These are phyloP conservation scores for Fusarium phyllophilum DNA, from an alignment of 2,329 filamentous ascomycete species.

Conservation along the genomic window DNA sequence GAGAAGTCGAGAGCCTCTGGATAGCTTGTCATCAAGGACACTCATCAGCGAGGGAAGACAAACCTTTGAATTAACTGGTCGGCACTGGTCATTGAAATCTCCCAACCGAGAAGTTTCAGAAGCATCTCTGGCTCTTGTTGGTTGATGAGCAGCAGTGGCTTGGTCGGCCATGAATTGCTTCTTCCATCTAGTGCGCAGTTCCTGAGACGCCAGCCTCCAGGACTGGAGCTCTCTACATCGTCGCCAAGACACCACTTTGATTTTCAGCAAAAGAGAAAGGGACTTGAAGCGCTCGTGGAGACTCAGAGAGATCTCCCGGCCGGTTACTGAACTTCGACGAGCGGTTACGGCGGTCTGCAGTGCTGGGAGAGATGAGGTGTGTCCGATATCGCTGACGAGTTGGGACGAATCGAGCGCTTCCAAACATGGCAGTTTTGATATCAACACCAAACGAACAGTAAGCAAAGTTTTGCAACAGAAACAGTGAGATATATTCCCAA, in stretches of 20 bases:
- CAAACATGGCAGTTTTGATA: not conserved
- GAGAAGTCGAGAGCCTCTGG: accelerated
- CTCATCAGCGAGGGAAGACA: not conserved
- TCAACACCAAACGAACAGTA: not conserved
- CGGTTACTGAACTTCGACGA: too few relatives aligned
- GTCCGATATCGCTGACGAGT: not conserved
- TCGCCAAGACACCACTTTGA: not conserved
- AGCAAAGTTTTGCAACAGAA: not conserved
- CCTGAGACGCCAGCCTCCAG: not conserved
- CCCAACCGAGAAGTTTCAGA: not conserved
- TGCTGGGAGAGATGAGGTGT: not conserved
- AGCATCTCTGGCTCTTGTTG: not conserved
- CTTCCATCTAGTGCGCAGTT: not conserved
- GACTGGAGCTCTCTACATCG: accelerated
- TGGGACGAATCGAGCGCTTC: not conserved
- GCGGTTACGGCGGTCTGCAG: too few relatives aligned
- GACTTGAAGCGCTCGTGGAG: accelerated
- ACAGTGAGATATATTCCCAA: not conserved
- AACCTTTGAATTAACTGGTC: not conserved
- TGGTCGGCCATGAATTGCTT: not conserved
- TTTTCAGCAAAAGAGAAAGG: not conserved
- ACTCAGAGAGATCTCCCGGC: accelerated
- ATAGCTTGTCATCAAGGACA: not conserved
- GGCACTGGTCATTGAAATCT: not conserved
- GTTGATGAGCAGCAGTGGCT: accelerated